These are phyloP conservation scores for Aspergillus carlsbadensis DNA, from an alignment of 495 filamentous ascomycete genomes.

Conservation along the genomic window DNA sequence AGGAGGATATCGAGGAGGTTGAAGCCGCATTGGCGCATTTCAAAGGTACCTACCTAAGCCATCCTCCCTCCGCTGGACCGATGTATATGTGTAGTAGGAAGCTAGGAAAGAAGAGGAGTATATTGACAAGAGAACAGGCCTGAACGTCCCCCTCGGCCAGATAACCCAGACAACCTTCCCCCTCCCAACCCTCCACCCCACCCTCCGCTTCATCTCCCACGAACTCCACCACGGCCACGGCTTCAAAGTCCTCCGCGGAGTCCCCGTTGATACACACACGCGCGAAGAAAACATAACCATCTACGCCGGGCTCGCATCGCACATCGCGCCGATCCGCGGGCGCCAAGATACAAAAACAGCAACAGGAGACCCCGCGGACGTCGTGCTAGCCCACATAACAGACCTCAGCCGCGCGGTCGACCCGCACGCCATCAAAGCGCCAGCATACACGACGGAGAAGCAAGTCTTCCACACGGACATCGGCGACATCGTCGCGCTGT, in stretches of 20 bases:
- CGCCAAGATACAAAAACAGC: conserved; percentile 42
- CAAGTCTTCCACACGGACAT: conserved; percentile 73
- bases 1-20: conserved; percentile 48
- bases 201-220: conserved; percentile 48
- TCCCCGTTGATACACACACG: conserved; percentile 49
- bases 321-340: conserved; percentile 53
- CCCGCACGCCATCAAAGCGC: conserved; percentile 44
- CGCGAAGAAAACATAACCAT: conserved; percentile 61
- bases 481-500: conserved; percentile 62
- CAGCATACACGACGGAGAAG: conserved; percentile 57
- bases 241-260: conserved; percentile 62
- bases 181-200: conserved; percentile 46
- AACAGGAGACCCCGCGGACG: conserved; percentile 24
- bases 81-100: too few relatives aligned
- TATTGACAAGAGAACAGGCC: conserved; percentile 20
- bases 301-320: conserved; percentile 54
- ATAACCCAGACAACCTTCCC: conserved; percentile 54
- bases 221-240: conserved; percentile 58
- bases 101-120: too few relatives aligned
- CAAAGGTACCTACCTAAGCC: conserved; percentile 39
- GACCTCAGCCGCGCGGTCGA: conserved; percentile 48
- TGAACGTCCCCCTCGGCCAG: conserved; percentile 40
- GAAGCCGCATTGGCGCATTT: conserved; percentile 51
- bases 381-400: conserved; percentile 58
- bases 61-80: too few relatives aligned